Evolutionary conservation across 768 basidiomycete genomes (phyloP).

Genomic region (Trametopsis cervina): DNA sequence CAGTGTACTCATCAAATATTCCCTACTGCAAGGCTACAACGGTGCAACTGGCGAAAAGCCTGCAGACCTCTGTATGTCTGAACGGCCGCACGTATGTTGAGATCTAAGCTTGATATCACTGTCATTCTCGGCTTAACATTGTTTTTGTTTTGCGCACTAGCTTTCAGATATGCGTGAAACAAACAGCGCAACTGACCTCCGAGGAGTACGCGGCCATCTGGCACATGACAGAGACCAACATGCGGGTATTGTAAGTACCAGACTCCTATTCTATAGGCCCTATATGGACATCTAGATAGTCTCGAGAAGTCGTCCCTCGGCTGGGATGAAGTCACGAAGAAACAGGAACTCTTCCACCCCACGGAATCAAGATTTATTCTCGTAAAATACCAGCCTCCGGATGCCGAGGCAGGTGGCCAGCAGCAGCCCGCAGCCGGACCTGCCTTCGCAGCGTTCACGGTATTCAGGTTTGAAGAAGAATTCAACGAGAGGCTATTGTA

Average conservation of each 20-base stretch:
- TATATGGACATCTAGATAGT: not conserved
- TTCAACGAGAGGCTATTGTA: constrained; percentile 54
- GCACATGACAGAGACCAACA: constrained; percentile 47
- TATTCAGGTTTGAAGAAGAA: constrained; percentile 75
- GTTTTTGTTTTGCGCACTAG: too few species aligned
- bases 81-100: not conserved
- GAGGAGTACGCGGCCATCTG: constrained; percentile 41
- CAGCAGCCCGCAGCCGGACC: constrained; percentile 18
- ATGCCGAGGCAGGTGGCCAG: constrained; percentile 14
- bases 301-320: constrained; percentile 55
- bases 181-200: constrained; percentile 27
- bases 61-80: not conserved
- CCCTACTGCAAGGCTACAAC: not conserved
- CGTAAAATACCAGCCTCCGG: constrained; percentile 15
- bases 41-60: not conserved
- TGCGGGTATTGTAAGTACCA: constrained; percentile 36
- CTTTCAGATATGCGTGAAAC: constrained; percentile 10
- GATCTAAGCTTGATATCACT: too few species aligned
- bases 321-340: constrained; percentile 54
- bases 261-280: not conserved
- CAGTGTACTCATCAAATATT: too few species aligned
- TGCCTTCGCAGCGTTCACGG: constrained; percentile 34
- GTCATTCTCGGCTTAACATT: too few species aligned
- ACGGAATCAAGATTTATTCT: constrained; percentile 54
- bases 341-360: constrained; percentile 50